Base-by-base conservation (phyloP, 2,329 filamentous ascomycete genomes). In the Penicillium paneum region DNA sequence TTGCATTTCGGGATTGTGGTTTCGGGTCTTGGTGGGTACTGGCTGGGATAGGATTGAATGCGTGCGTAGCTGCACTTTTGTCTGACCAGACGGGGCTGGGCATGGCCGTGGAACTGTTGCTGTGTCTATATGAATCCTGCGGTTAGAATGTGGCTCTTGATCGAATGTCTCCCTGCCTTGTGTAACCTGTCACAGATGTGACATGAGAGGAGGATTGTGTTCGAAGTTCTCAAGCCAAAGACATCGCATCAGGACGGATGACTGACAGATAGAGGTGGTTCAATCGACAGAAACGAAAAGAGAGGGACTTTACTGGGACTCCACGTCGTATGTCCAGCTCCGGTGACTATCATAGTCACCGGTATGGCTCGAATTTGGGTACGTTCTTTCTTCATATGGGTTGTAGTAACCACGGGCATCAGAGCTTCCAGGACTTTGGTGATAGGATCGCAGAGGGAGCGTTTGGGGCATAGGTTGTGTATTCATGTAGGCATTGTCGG, bases 261-360 rank as follows among this genome's bases (percentile, higher is more conserved):
- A 59, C 59, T 60, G 54, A 60, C 57, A 62, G 43, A 45, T 54
- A 35, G 39, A 56, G 41, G 35, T 52, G 50, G 35, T 49, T 62
- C 45, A 39, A 56, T 61, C 55, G 53, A 58, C 19, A 58, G 42
- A 35, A 59, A 56, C 41, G 34, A 54, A 57, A 60, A 63, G 47
- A 49, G 51, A 64, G 59, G 62, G 52, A 61, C 61, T 64, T 69
- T 71, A 71, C 69, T 68, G 66, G 54, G 68, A 71, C 44, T 71
- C 69, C 60, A 66, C 50, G 55, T 71, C 69, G 57, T 63, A 64
- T 46, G 62, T 54, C 50, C 64, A 63, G 49, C 59, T 57, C 26
- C 38, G 55, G 52, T 65, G 64, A 55, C 61, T 56, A 48, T 64
- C 59, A 48, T 62, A 66, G 24, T 63, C 64, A 41, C 63, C 62